Evolutionary conservation across 2,329 filamentous ascomycete species (phyloP), one percentile per base, ranked within the genome.

Genomic region (Alternaria angustiovoidea): DNA sequence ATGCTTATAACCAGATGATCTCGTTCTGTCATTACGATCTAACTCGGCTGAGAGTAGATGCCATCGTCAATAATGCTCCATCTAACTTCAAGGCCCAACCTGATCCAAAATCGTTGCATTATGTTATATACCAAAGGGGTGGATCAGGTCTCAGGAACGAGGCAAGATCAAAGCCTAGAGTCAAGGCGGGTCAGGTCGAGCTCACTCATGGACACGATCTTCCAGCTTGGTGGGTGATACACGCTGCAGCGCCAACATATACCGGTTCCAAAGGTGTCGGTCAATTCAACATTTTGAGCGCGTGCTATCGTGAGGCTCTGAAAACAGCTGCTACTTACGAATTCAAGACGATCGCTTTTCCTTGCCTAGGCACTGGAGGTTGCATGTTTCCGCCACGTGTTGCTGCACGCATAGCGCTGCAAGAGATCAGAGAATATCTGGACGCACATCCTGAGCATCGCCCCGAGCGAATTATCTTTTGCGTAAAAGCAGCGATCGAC

Each of bases 61-160:
- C 75, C 11, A 77, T 79, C 20, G 71, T 79, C 11, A 78, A 75
- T 42, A 74, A 70, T 42, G 69, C 74, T 1, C 72, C 71, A 14
- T 43, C 28, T 7, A 43, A 58, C 2, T 46, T 75, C 51, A 65
- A 57, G 7, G 12, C 60, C 36, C 53, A 58, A 9, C 65, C 53
- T 54, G 11, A 36, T 8, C 48, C 32, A 7, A 57, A 62, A 2
- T 72, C 65, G 3, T 63, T 78, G 16, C 74, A 75, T 18, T 34
- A 68, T 28, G 49, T 59, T 7, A 54, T 78, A 7, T 70, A 76
- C 42, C 65, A 63, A 62, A 70, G 69, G 26, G 75, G 72, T 18
- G 76, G 76, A 1, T 68, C 72, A 28, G 62, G 44, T 1, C 61
- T 79, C 2, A 38, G 61, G 3, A 48, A 63, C 41, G 75, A 78